Evolutionary conservation across 768 basidiomycete species (phyloP).

Genomic region (Naganishia kalamii): DNA sequence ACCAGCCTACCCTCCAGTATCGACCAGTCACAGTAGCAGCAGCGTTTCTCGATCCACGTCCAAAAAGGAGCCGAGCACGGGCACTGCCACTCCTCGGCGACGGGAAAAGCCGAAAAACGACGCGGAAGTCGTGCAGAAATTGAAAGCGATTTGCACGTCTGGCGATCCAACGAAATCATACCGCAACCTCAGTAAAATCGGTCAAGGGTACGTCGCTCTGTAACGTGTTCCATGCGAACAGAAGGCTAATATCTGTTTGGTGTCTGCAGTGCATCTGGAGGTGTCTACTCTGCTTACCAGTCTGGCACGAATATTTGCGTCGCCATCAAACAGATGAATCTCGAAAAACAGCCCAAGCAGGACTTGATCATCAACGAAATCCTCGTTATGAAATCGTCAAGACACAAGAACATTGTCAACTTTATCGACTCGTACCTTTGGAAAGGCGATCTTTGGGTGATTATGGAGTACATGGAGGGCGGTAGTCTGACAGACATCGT

Average conservation of each 20-base stretch:
- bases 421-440: conserved; percentile 97
- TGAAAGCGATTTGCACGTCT: conserved; percentile 93
- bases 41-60: conserved; percentile 19
- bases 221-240: not conserved
- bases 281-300: conserved; percentile 97
- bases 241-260: not conserved
- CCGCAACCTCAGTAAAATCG: conserved; percentile 89
- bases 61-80: conserved; percentile 45
- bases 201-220: conserved; percentile 70
- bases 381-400: conserved; percentile 91
- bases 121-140: conserved; percentile 74
- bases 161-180: conserved; percentile 94
- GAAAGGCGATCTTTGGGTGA: conserved; percentile 97
- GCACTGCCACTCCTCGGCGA: conserved; percentile 74
- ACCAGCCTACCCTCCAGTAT: not conserved
- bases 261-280: conserved; percentile 73
- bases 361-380: conserved; percentile 99
- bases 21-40: not conserved
- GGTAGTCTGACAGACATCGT: conserved; percentile 93
- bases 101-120: conserved; percentile 77
- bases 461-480: conserved; percentile 99
- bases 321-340: conserved; percentile 99
- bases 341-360: conserved; percentile 99
- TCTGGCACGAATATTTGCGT: conserved; percentile 88
- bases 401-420: conserved; percentile 99